Evolutionary conservation across 2,329 filamentous ascomycete species (phyloP).

Genomic region (Lasiodiplodia citricola): DNA sequence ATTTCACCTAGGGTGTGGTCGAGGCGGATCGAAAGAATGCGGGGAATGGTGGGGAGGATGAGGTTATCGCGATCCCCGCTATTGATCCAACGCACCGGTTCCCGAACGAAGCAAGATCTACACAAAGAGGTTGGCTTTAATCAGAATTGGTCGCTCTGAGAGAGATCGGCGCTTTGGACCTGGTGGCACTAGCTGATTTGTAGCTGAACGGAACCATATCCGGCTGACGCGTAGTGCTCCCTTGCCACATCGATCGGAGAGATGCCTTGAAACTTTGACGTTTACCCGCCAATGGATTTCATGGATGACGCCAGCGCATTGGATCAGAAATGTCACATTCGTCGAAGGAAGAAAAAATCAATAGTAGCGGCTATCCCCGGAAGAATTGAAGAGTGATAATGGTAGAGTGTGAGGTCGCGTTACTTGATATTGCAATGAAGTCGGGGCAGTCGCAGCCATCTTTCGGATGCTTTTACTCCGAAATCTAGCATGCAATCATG

Average conservation of each 20-base stretch:
- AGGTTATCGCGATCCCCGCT: constrained; percentile 2
- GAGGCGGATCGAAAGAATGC: constrained; percentile 2
- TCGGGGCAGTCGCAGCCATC: too few species aligned
- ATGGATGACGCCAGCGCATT: not conserved
- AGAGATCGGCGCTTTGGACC: not conserved
- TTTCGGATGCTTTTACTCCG: too few species aligned
- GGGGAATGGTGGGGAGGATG: not conserved
- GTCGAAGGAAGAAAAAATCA: not conserved
- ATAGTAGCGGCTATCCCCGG: too few species aligned
- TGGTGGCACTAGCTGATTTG: not conserved
- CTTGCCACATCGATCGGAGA: not conserved
- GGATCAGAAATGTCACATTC: not conserved
- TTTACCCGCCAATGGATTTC: not conserved
- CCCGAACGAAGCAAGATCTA: constrained; percentile 16
- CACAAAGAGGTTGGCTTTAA: not conserved
- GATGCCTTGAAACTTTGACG: not conserved
- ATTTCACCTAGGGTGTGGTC: constrained; percentile 31
- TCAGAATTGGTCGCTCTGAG: constrained; percentile 3
- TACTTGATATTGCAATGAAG: too few species aligned
- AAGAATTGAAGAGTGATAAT: too few species aligned
- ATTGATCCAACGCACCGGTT: constrained; percentile 2
- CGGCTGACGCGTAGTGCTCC: not conserved
- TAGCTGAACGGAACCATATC: not conserved
- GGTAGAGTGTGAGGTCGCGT: too few species aligned
- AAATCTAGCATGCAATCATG: too few species aligned